Conservation (phyloP, 495 filamentous ascomycete genomes). For the Penicillium cinerascens region DNA sequence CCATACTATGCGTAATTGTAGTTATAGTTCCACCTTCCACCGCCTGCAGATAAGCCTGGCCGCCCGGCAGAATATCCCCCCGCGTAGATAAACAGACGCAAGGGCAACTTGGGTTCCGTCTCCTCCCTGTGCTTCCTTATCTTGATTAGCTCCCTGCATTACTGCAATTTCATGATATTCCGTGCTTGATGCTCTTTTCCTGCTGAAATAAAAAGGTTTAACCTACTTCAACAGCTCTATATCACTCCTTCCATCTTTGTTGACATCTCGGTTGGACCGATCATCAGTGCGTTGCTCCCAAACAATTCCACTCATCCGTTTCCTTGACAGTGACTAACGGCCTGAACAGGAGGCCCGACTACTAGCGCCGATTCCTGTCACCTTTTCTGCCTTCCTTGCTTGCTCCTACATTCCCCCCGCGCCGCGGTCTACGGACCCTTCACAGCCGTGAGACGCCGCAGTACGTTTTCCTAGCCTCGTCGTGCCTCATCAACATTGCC, state of each 20-base stretch:
- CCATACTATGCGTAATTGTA: neutral
- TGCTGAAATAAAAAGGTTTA: neutral
- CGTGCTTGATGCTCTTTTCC: neutral
- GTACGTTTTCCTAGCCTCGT: neutral
- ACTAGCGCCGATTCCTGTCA: neutral
- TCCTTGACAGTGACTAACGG: neutral
- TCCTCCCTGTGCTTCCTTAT: neutral
- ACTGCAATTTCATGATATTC: neutral
- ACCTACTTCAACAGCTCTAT: neutral
- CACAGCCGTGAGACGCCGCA: neutral
- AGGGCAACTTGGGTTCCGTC: conserved; percentile 20
- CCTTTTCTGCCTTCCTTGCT: neutral
- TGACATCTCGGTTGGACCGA: neutral
- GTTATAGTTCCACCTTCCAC: neutral
- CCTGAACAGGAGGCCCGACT: neutral
- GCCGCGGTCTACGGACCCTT: neutral
- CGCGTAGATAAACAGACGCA: conserved; percentile 36
- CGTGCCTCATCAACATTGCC: neutral
- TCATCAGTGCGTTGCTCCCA: neutral
- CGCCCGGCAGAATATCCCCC: conserved; percentile 38
- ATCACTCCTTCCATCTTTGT: conserved; percentile 8
- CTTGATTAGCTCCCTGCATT: neutral
- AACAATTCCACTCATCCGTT: neutral
- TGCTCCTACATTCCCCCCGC: neutral
- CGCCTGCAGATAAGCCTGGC: conserved; percentile 18